A percentile compares a stretch with the other conserved stretches of the same genome.
Evolutionary conservation across 495 filamentous ascomycete genomes (phyloP).

Genomic region (Lasiosphaeria miniovina): DNA sequence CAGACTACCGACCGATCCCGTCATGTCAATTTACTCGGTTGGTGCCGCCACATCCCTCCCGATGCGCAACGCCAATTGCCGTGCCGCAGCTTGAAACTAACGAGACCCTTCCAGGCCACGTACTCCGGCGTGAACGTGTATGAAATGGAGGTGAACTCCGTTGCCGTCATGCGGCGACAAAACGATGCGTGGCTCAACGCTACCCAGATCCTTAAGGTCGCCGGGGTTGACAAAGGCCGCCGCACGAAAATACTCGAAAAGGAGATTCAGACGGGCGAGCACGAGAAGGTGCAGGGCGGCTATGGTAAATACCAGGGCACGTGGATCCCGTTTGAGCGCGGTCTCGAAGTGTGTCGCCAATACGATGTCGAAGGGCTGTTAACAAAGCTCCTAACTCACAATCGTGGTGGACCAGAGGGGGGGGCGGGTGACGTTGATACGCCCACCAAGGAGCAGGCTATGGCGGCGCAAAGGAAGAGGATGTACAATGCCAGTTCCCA

Average conservation of each 20-base stretch:
- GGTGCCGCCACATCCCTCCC: conserved; percentile 16
- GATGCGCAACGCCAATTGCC: neutral
- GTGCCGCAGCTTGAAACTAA: conserved; percentile 40
- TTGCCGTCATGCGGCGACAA: conserved; percentile 92
- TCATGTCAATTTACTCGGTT: conserved; percentile 77
- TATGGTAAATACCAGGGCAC: conserved; percentile 99
- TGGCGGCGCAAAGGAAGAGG: conserved; percentile 93
- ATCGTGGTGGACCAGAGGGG: conserved; percentile 75
- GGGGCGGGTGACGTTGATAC: conserved; percentile 70
- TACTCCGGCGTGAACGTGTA: conserved; percentile 95
- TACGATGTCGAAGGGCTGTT: conserved; percentile 91
- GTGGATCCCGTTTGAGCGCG: conserved; percentile 90
- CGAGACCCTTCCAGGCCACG: conserved; percentile 60
- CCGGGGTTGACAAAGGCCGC: conserved; percentile 93
- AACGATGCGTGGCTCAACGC: conserved; percentile 93
- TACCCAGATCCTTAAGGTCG: conserved; percentile 94
- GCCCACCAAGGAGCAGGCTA: conserved; percentile 98
- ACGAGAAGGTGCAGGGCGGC: conserved; percentile 97
- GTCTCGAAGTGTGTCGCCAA: conserved; percentile 86
- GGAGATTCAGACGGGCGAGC: conserved; percentile 90
- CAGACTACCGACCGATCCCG: conserved; percentile 52
- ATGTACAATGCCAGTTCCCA: conserved; percentile 71
- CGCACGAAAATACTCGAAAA: conserved; percentile 97
- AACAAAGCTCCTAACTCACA: conserved; percentile 80
- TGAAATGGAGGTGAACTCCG: conserved; percentile 90